These are phyloP conservation scores for Apiospora koreana DNA, from an alignment of 2,329 filamentous ascomycete genomes.

Conservation along the genomic window DNA sequence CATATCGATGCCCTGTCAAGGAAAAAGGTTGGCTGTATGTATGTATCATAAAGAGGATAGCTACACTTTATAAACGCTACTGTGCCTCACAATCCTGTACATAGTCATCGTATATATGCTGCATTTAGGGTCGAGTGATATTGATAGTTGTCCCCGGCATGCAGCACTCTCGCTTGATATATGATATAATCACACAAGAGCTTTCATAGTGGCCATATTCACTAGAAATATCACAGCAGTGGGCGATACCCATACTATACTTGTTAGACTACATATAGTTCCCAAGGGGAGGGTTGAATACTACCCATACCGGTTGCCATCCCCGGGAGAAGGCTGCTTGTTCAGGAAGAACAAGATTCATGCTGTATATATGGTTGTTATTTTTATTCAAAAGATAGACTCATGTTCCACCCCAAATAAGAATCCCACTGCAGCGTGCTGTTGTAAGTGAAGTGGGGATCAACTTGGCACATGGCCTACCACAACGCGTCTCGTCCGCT, in stretches of 20 bases:
- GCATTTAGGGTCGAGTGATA: no score
- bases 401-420: not conserved
- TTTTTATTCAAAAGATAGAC: not conserved
- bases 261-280: no score
- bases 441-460: not conserved
- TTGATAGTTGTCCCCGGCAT: no score
- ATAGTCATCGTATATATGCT: no score
- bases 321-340: not conserved
- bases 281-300: not conserved
- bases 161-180: no score
- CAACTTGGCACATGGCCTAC: not conserved
- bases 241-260: not conserved
- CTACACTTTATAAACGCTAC: no score
- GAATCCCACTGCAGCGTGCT: not conserved
- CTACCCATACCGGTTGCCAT: not conserved
- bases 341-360: not conserved
- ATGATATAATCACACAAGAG: no score
- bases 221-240: not conserved
- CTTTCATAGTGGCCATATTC: no score
- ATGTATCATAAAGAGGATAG: no score
- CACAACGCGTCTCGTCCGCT: not conserved
- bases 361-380: not conserved
- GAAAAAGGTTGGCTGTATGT: no score
- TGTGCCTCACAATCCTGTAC: no score
- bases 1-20: no score